Conservation (phyloP, 345 rosid genomes). For the Melaleuca quinquenervia region DNA sequence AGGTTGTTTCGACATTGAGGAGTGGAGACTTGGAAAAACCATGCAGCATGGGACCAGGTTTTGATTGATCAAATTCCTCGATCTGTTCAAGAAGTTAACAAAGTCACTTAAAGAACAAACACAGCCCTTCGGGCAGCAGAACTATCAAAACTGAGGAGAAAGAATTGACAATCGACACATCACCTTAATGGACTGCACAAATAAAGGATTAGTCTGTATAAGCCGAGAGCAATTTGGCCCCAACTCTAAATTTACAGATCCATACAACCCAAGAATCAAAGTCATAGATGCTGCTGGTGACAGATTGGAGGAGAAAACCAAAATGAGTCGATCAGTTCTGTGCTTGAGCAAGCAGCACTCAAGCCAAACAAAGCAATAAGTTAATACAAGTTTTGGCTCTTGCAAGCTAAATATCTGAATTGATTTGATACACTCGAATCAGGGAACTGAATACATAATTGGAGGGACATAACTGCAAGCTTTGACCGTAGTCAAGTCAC, state of each 20-base stretch:
- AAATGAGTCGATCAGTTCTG: neutral
- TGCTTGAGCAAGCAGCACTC: neutral
- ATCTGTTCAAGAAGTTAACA: constrained; percentile 19
- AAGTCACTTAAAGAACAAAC: neutral
- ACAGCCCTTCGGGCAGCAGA: neutral
- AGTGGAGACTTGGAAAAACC: constrained; percentile 36
- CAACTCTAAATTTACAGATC: constrained; percentile 27
- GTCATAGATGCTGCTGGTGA: constrained; percentile 37
- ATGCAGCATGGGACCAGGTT: constrained; percentile 27
- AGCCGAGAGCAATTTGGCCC: constrained; percentile 38
- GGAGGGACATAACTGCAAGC: neutral
- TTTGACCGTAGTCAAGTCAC: neutral
- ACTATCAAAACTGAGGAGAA: neutral
- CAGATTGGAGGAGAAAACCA: neutral
- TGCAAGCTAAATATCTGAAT: neutral
- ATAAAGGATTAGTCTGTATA: constrained; percentile 20
- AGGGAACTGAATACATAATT: neutral
- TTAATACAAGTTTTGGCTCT: neutral
- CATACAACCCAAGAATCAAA: constrained; percentile 39
- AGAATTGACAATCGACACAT: neutral
- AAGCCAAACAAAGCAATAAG: neutral
- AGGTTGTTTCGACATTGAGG: constrained; percentile 21
- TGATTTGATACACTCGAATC: neutral
- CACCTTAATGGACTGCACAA: constrained; percentile 46
- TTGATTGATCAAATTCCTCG: constrained; percentile 10